These are phyloP conservation scores for Melastoma candidum DNA, from an alignment of 441 rosid species.

Conservation along the genomic window DNA sequence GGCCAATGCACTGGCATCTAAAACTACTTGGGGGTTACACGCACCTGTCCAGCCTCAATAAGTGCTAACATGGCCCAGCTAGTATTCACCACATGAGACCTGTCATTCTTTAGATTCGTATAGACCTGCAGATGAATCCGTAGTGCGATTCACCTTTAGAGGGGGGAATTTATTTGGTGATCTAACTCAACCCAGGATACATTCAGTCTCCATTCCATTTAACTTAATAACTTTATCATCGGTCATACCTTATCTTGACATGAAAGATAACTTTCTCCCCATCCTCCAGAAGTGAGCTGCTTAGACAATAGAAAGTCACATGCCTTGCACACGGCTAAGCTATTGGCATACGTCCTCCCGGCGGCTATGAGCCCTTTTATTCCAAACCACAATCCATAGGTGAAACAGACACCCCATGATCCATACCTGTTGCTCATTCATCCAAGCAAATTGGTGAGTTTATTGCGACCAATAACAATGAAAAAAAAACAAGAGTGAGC, in stretches of 20 bases:
- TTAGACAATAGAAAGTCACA: not conserved
- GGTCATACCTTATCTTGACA: too few relatives aligned
- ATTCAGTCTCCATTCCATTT: too few relatives aligned
- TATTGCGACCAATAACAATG: not conserved
- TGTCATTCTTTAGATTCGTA: conserved; percentile 12
- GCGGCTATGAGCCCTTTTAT: conserved; percentile 35
- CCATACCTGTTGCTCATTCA: conserved; percentile 40
- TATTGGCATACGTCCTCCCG: conserved; percentile 13
- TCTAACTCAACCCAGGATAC: too few relatives aligned
- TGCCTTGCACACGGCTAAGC: not conserved
- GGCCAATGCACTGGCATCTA: too few relatives aligned
- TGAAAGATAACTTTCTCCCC: too few relatives aligned
- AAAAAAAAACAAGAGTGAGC: not conserved
- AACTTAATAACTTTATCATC: too few relatives aligned
- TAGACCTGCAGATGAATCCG: conserved; percentile 7
- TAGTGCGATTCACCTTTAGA: too few relatives aligned
- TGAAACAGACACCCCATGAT: conserved; percentile 68
- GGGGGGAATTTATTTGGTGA: too few relatives aligned
- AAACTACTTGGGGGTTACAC: too few relatives aligned
- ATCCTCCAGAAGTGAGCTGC: not conserved
- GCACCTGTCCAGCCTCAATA: conserved; percentile 23
- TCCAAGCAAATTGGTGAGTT: not conserved
- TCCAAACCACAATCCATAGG: conserved; percentile 60
- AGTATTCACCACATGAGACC: conserved; percentile 20
- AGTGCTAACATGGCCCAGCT: conserved; percentile 22